phyloP scores from a whole-genome alignment of 257 asterid species.

The Nicotiana knightiana region DNA sequence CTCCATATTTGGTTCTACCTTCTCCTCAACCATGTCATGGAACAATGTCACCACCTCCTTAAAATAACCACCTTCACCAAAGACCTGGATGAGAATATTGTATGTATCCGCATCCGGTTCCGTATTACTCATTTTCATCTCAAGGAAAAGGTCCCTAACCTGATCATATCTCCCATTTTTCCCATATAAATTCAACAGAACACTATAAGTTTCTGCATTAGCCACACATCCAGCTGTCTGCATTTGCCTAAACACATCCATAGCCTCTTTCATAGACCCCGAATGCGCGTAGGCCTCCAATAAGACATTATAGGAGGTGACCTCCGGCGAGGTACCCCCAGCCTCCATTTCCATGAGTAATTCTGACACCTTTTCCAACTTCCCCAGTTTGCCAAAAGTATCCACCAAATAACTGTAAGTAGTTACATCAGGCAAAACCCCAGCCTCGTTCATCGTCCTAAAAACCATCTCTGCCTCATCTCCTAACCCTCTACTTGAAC shows the following conservation, averaged over 20 bases:
- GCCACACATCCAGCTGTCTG: slow-evolving; percentile 81
- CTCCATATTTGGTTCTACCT: slow-evolving; percentile 93
- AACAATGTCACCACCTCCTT: slow-evolving; percentile 97
- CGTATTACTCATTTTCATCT: slow-evolving; percentile 88
- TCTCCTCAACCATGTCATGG: slow-evolving; percentile 91
- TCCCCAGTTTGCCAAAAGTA: slow-evolving; percentile 66
- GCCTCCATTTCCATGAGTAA: slow-evolving; percentile 78
- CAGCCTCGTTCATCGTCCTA: slow-evolving; percentile 92
- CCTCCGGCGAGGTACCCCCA: slow-evolving; percentile 78
- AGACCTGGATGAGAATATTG: slow-evolving; percentile 81
- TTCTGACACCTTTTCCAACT: slow-evolving; percentile 72
- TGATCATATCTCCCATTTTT: slow-evolving; percentile 82
- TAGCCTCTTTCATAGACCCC: slow-evolving; percentile 72
- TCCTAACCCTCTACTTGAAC: slow-evolving; percentile 67
- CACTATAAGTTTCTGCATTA: slow-evolving; percentile 78
- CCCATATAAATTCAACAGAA: slow-evolving; percentile 79
- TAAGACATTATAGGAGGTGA: slow-evolving; percentile 75
- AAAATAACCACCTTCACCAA: slow-evolving; percentile 96
- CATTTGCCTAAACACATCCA: slow-evolving; percentile 93
- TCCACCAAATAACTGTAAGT: slow-evolving; percentile 75
- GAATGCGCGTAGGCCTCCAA: slow-evolving; percentile 72
- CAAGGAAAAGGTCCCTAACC: slow-evolving; percentile 88
- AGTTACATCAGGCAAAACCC: slow-evolving; percentile 77
- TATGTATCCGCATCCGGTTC: slow-evolving; percentile 87
- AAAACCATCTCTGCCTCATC: slow-evolving; percentile 97